phyloP scores from a whole-genome alignment of 768 basidiomycete species.

The Mycena crocata region DNA sequence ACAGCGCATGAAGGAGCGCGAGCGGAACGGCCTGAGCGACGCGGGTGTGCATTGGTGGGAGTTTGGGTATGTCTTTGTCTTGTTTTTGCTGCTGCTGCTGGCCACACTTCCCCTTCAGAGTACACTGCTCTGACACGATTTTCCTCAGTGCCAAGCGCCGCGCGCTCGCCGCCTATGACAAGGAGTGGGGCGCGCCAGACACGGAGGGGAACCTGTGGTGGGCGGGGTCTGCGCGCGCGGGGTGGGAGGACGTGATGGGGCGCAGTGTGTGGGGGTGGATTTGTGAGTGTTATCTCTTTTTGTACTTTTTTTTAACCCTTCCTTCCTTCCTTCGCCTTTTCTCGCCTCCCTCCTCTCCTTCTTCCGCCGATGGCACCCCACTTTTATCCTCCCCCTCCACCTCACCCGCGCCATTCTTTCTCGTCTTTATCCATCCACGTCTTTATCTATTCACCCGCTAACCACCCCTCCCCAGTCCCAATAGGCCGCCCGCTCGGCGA shows the following conservation, averaged over 20 bases:
- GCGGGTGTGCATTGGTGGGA: constrained; percentile 66
- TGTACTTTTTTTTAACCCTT: constrained; percentile 14
- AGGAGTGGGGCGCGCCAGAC: constrained; percentile 82
- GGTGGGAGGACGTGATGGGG: constrained; percentile 92
- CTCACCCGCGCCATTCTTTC: constrained; percentile 1
- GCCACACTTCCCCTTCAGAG: neutral
- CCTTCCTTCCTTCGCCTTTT: neutral
- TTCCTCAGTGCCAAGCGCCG: constrained; percentile 60
- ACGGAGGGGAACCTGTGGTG: constrained; percentile 92
- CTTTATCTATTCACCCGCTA: neutral
- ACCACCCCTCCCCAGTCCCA: constrained; percentile 51
- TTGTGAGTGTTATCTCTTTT: constrained; percentile 62
- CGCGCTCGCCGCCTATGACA: constrained; percentile 68
- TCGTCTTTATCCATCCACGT: constrained; percentile 47
- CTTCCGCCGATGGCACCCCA: neutral
- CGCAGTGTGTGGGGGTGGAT: constrained; percentile 76
- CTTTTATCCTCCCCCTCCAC: neutral
- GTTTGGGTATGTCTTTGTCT: constrained; percentile 56
- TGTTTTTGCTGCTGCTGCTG: neutral
- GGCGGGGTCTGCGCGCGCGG: constrained; percentile 67
- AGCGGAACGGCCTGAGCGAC: constrained; percentile 58
- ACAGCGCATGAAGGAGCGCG: constrained; percentile 72
- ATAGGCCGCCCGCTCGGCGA: constrained; percentile 61
- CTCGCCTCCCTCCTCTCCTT: neutral
- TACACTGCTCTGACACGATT: neutral